Evolutionary conservation across 768 basidiomycete genomes (phyloP).

Genomic region (Coprinopsis marcescibilis): DNA sequence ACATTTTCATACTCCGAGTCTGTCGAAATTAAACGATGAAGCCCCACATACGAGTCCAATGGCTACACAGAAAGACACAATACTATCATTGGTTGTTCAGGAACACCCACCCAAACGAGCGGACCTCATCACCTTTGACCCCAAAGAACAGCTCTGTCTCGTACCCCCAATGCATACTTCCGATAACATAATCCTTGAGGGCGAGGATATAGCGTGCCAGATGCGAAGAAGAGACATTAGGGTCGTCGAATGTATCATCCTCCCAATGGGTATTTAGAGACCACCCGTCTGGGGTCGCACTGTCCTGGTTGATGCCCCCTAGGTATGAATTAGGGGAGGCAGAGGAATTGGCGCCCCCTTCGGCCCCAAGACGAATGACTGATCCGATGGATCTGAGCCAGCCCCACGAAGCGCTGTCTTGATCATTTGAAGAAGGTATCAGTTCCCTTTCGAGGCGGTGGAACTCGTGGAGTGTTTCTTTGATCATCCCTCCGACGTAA

Average conservation of each 20-base stretch:
- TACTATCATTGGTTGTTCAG: too few relatives aligned
- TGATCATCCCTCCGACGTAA: conserved; percentile 10
- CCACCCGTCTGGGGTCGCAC: background rate
- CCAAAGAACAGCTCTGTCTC: conserved; percentile 60
- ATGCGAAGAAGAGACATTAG: background rate
- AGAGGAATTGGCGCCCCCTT: background rate
- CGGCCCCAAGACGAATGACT: background rate
- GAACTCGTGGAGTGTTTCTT: conserved; percentile 8
- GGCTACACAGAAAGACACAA: too few relatives aligned
- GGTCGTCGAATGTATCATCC: background rate
- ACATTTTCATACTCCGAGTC: too few relatives aligned
- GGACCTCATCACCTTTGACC: conserved; percentile 49
- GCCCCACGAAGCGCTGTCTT: background rate
- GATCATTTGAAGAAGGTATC: background rate
- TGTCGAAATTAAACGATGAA: too few relatives aligned
- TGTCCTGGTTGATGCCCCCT: background rate
- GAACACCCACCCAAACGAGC: conserved; percentile 61
- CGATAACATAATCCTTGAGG: conserved; percentile 10
- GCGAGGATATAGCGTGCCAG: conserved; percentile 2
- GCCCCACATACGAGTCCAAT: too few relatives aligned
- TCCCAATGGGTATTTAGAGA: background rate
- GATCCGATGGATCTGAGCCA: background rate
- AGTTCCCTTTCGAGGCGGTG: conserved; percentile 5
- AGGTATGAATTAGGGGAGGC: background rate
- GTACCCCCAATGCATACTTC: conserved; percentile 26